A percentile compares a stretch with the other conserved stretches of the same genome.
phyloP scores from a whole-genome alignment of 2,329 filamentous ascomycete species.

The Peltaster fructicola region DNA sequence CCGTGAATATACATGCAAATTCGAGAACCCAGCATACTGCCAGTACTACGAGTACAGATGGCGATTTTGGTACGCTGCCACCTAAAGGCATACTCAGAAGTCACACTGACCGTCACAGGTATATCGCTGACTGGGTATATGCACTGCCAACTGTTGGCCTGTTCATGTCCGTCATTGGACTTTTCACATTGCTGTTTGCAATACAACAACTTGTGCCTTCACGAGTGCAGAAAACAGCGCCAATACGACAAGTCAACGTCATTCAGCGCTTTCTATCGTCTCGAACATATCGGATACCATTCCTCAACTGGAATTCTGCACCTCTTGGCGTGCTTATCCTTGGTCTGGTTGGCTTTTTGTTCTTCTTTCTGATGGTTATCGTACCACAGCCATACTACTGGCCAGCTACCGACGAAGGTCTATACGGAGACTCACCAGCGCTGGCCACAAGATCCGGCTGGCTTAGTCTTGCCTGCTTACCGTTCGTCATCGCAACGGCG shows the following conservation, averaged over 20 bases:
- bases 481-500: conserved; percentile 28
- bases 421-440: conserved; percentile 34
- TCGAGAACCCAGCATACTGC: conserved; percentile 26
- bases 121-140: conserved; percentile 36
- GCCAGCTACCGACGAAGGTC: conserved; percentile 23
- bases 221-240: neutral
- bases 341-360: conserved; percentile 24
- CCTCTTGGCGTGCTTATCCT: conserved; percentile 29
- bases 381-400: conserved; percentile 38
- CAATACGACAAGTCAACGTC: conserved; percentile 21
- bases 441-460: conserved; percentile 36
- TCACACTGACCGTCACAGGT: conserved; percentile 21
- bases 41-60: conserved; percentile 29
- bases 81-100: conserved; percentile 1
- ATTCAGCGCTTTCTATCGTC: conserved; percentile 26
- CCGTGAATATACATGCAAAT: conserved; percentile 14
- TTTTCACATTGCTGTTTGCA: conserved; percentile 20
- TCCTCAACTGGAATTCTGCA: conserved; percentile 25
- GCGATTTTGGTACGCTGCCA: conserved; percentile 28
- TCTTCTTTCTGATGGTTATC: conserved; percentile 26
- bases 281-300: conserved; percentile 19
- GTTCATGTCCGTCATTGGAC: conserved; percentile 30
- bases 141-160: conserved; percentile 36
- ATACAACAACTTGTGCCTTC: neutral
- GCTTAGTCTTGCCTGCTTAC: conserved; percentile 34